Evolutionary conservation across 2,329 filamentous ascomycete genomes (phyloP), one percentile per base, ranked within the genome.

Genomic region (Didymella sp.): DNA sequence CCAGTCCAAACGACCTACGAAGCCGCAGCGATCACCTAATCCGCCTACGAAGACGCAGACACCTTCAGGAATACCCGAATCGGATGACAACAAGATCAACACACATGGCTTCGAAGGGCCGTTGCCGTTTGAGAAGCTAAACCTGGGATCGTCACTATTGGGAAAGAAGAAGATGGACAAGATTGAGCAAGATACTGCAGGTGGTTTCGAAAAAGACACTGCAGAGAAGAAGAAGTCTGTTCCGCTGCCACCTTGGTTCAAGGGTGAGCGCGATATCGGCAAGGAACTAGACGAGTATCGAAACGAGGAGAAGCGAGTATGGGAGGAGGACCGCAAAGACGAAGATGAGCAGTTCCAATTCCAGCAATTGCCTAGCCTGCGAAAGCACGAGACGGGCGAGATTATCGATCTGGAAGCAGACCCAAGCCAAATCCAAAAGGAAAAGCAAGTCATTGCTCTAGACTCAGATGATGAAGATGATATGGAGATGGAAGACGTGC

Each of bases 61-160:
- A 28, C 41, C 61, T 13, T 30, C 54, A 27, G 41, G 59, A 3
- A 72, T 75, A 44, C 62, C 73, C 24, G 69, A 75, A 4, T 72
- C 78, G 19, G 68, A 78, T 13, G 8, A 25, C 12, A 38, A 13
- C 6, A 6, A 31, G 6, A 3, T 69, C 82, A 9, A 87, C 85
- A 46, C 84, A 62, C 81, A 85, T 48, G 78, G 75, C 3, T 90
- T 96, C 69, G 85, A 86, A 62, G 94, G 94, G 0, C 92, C 93
- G 0, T 76, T 99, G 5, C 95, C 95, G 0, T 99, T 99, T 69
- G 92, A 96, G 66, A 94, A 84, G 47, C 78, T 89, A 6, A 83
- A 92, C 70, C 82, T 96, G 1, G 87, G 89, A 41, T 87, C 85
- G 48, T 88, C 85, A 31, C 75, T 80, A 11, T 73, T 79, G 13